A percentile compares a stretch with the other conserved stretches of the same genome.
phyloP scores from a whole-genome alignment of 768 basidiomycete genomes.

The Tylopilus vinaceipallidus region DNA sequence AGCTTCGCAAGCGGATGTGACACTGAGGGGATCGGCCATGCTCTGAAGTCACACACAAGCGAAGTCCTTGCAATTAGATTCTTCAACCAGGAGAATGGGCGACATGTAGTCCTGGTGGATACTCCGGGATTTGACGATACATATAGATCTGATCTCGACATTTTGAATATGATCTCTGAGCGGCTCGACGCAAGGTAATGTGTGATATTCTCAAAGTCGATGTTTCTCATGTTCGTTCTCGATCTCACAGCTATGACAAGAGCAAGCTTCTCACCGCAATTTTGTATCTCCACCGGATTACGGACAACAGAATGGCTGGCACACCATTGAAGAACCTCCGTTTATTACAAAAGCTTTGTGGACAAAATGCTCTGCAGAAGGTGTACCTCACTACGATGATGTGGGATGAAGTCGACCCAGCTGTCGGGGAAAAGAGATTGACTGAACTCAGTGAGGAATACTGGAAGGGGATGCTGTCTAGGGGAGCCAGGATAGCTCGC shows the following conservation, averaged over 20 bases:
- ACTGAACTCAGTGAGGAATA: background rate
- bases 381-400: constrained; percentile 38
- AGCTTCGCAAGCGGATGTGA: background rate
- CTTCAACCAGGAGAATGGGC: background rate
- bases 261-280: constrained; percentile 31
- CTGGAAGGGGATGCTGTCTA: background rate
- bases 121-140: constrained; percentile 27
- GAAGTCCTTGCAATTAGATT: constrained; percentile 7
- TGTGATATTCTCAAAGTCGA: too few species aligned
- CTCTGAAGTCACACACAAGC: constrained; percentile 10
- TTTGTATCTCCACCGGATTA: constrained; percentile 40
- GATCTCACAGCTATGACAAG: constrained; percentile 4
- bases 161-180: constrained; percentile 11
- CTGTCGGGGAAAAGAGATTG: constrained; percentile 17
- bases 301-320: constrained; percentile 38
- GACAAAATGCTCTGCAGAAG: constrained; percentile 27
- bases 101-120: constrained; percentile 20
- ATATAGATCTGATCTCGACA: constrained; percentile 9
- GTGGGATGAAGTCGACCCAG: constrained; percentile 15
- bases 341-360: constrained; percentile 31
- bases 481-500: constrained; percentile 7
- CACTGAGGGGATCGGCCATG: constrained; percentile 2
- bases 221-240: background rate
- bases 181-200: constrained; percentile 16
- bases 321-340: constrained; percentile 33